These are phyloP conservation scores for Penicillium silybi DNA, from an alignment of 495 filamentous ascomycete species.

Conservation along the genomic window DNA sequence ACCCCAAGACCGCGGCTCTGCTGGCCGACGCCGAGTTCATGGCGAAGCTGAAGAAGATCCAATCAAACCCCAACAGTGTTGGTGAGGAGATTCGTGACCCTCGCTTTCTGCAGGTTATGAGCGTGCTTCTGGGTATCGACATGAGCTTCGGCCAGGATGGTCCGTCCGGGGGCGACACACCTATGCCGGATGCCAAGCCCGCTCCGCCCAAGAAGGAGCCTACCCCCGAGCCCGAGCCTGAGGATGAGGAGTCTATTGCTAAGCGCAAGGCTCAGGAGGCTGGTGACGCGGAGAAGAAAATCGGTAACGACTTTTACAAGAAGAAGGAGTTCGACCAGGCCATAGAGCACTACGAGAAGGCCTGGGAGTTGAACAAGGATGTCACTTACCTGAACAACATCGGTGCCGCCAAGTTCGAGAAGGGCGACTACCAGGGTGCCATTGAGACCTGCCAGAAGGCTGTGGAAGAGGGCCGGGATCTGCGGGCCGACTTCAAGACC, in stretches of 20 bases:
- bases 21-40: slow-evolving; percentile 89
- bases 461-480: slow-evolving; percentile 78
- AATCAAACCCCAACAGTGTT: slow-evolving; percentile 74
- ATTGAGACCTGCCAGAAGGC: slow-evolving; percentile 86
- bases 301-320: slow-evolving; percentile 96
- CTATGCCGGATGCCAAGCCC: slow-evolving; percentile 68
- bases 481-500: slow-evolving; percentile 92
- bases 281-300: slow-evolving; percentile 89
- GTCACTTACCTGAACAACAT: slow-evolving; percentile 97
- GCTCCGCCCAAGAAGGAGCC: slow-evolving; percentile 54
- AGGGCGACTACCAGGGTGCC: slow-evolving; percentile 82
- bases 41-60: slow-evolving; percentile 75
- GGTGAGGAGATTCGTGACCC: slow-evolving; percentile 83
- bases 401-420: slow-evolving; percentile 91
- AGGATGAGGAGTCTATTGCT: slow-evolving; percentile 76
- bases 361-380: slow-evolving; percentile 92
- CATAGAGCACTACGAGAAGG: slow-evolving; percentile 92
- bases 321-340: slow-evolving; percentile 93
- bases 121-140: slow-evolving; percentile 89
- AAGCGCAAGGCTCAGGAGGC: slow-evolving; percentile 89
- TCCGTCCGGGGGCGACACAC: slow-evolving; percentile 62
- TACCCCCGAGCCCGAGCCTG: slow-evolving; percentile 57
- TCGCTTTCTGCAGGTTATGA: slow-evolving; percentile 88
- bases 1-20: slow-evolving; percentile 85
- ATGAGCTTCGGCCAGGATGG: slow-evolving; percentile 72